Base-by-base conservation (phyloP, 805 yeast genomes). In the Jamesozyma jinghongensis region DNA sequence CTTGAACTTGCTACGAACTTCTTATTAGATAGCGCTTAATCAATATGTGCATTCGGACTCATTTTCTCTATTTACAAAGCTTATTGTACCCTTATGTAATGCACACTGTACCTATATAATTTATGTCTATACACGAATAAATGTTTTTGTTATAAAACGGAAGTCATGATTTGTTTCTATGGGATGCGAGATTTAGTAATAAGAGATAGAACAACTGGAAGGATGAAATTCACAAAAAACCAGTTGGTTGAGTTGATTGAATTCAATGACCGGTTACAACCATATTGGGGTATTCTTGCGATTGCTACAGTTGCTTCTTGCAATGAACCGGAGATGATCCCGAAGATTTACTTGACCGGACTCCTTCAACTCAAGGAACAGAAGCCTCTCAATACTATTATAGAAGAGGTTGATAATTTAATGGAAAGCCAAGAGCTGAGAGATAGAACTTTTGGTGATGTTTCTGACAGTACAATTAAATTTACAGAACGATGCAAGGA, bases 1-100 rank as follows among this genome's bases (percentile, higher is more conserved):
- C 62, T 87, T 41, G 87, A 81, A 48, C 79, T 79, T 41, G 96
- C 97, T n/a, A 84, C 95, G 1, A 88, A 88, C 58, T 78, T 70
- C 54, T 67, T 88, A 48, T 66, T 87, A 48, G 97, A 87, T 55
- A 70, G 77, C 45, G 84, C 85, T 39, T 79, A 46, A 34, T 20
- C 13, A 12, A 8, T 6, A 8, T 12, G 13, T 28, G n/a, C n/a
- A n/a, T n/a, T n/a, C n/a, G n/a, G n/a, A n/a, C n/a, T n/a, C n/a
- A n/a, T n/a, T n/a, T n/a, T n/a, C n/a, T n/a, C n/a, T n/a, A n/a
- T n/a, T n/a, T n/a, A n/a, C n/a, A 6, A 6, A 22, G 10, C 10
- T 7, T 22, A 6, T 22, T 22, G 26, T 22, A 22, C 10, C 26
- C 10, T 19, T 32, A 13, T 32, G 14, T 17, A 14, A 14, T 30